A percentile compares a stretch with the other conserved stretches of the same genome.
These are phyloP conservation scores for Canna indica DNA, from an alignment of 176 grass and related monocot species.

Conservation along the genomic window DNA sequence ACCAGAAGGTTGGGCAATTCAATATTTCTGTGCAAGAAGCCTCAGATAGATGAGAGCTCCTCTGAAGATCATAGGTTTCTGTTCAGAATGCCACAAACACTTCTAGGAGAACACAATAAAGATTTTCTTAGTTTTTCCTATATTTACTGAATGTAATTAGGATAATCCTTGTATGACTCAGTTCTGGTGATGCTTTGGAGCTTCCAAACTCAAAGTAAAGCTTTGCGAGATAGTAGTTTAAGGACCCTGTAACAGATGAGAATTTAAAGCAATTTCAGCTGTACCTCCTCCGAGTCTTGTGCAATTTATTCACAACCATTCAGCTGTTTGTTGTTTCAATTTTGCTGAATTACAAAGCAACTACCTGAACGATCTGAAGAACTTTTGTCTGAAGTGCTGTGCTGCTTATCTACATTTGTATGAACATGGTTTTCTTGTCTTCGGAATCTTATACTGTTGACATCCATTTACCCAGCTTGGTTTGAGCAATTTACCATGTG, in stretches of 20 bases:
- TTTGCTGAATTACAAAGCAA: too few species aligned
- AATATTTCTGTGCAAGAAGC: conserved; percentile 36
- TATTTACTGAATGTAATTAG: background rate
- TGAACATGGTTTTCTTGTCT: too few species aligned
- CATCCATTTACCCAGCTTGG: too few species aligned
- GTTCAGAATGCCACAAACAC: background rate
- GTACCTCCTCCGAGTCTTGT: too few species aligned
- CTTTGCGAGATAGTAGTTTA: background rate
- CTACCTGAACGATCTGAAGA: too few species aligned
- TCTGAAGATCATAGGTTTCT: background rate
- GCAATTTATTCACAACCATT: too few species aligned
- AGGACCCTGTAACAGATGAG: background rate
- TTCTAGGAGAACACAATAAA: conserved; percentile 3
- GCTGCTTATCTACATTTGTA: too few species aligned
- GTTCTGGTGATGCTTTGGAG: background rate
- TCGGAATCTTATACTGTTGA: too few species aligned
- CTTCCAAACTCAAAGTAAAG: background rate
- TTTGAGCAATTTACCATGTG: too few species aligned
- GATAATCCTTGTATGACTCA: background rate
- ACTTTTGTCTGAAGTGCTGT: too few species aligned
- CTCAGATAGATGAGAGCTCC: conserved; percentile 16
- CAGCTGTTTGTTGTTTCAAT: too few species aligned
- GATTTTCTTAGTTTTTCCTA: background rate
- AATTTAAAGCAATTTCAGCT: background rate
- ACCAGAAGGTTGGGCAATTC: conserved; percentile 35